phyloP scores from a whole-genome alignment of 352 stramenopile genomes.

The Phytopythium chamaehyphon region DNA sequence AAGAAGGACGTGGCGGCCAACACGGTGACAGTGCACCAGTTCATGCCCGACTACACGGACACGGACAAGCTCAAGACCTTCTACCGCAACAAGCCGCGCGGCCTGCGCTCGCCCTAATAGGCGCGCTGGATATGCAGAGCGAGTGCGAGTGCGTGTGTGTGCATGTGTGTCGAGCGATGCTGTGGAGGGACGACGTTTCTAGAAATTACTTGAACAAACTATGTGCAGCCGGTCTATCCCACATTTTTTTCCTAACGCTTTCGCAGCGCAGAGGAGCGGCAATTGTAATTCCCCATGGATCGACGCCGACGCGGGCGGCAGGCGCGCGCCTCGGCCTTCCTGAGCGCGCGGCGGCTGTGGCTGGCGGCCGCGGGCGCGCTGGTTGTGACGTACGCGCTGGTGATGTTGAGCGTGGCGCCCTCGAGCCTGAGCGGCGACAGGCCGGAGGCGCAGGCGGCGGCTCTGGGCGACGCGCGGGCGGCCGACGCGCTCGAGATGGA shows the following conservation, averaged over 20 bases:
- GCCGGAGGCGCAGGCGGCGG: not conserved
- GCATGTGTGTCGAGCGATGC: too few species aligned
- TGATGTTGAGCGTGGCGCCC: conserved; percentile 30
- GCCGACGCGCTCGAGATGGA: conserved; percentile 8
- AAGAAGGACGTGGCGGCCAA: conserved; percentile 46
- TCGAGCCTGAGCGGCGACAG: not conserved
- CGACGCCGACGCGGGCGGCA: not conserved
- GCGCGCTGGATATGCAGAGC: not conserved
- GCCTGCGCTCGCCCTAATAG: conserved; percentile 12
- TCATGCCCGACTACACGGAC: conserved; percentile 52
- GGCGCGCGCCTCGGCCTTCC: not conserved
- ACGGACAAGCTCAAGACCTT: conserved; percentile 42
- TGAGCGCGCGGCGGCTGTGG: conserved; percentile 12
- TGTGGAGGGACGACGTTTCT: too few species aligned
- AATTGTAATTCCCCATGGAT: not conserved
- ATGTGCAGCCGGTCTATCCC: too few species aligned
- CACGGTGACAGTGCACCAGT: conserved; percentile 50
- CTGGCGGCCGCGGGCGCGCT: conserved; percentile 17
- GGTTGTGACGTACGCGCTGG: conserved; percentile 31
- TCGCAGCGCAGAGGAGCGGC: too few species aligned
- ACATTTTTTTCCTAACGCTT: too few species aligned
- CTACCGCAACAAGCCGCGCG: conserved; percentile 35
- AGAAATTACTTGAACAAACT: too few species aligned
- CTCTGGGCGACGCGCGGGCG: conserved; percentile 5
- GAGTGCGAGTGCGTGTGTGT: not conserved